Evolutionary conservation across 805 yeast species (phyloP).

Genomic region (Zygotorulaspora sp.): DNA sequence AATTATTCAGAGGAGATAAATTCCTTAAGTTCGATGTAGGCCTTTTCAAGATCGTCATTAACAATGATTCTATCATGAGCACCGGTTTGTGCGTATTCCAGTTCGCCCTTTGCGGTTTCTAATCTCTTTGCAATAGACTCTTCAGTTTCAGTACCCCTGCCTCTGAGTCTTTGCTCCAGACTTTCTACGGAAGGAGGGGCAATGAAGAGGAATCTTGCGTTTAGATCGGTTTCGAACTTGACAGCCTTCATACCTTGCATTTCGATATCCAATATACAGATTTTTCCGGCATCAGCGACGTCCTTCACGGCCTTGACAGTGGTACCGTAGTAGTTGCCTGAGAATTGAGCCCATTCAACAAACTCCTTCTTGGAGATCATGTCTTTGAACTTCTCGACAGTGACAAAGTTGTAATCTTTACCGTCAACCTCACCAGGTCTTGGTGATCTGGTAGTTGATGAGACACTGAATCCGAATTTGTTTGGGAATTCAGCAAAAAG

Average conservation of each 20-base stretch:
- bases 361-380: conserved; percentile 72
- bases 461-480: conserved; percentile 88
- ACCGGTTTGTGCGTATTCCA: conserved; percentile 85
- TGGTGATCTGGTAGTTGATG: conserved; percentile 83
- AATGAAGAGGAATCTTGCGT: conserved; percentile 80
- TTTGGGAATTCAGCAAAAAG: conserved; percentile 87
- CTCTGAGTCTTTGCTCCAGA: conserved; percentile 66
- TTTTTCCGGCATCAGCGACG: conserved; percentile 52
- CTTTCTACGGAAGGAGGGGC: conserved; percentile 90
- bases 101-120: conserved; percentile 79
- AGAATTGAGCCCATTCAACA: conserved; percentile 97
- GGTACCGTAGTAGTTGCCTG: conserved; percentile 97
- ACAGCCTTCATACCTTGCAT: conserved; percentile 98
- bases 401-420: conserved; percentile 79
- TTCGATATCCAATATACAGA: conserved; percentile 93
- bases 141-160: conserved; percentile 92
- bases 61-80: conserved; percentile 88
- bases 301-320: conserved; percentile 76
- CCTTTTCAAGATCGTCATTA: conserved; percentile 86
- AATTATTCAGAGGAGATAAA: conserved; percentile 54
- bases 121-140: conserved; percentile 83
- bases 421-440: conserved; percentile 90
- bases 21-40: conserved; percentile 73
- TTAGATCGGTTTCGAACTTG: conserved; percentile 63
- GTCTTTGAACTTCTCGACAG: conserved; percentile 72